These are phyloP conservation scores for Linum usitatissimum DNA, from an alignment of 345 rosid species.

Conservation along the genomic window DNA sequence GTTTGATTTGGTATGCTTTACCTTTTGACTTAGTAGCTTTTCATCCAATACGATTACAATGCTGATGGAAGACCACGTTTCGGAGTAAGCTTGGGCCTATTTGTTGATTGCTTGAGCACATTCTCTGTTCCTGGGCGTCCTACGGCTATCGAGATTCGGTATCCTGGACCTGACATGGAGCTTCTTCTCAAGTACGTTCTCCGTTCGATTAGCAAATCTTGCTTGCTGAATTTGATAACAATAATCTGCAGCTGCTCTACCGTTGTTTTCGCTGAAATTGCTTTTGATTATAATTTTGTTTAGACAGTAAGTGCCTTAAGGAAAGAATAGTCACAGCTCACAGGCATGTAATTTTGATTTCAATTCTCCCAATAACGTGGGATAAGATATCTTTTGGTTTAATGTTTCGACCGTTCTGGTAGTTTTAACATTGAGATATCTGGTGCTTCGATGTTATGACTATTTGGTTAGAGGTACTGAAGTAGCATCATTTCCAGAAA, in stretches of 20 bases:
- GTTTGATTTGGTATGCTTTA: background rate
- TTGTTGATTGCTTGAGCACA: conserved; percentile 84
- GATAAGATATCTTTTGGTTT: background rate
- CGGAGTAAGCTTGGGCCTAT: conserved; percentile 80
- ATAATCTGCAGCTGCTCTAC: background rate
- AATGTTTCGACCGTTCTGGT: background rate
- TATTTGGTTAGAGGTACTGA: too few relatives aligned
- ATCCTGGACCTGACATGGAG: conserved; percentile 97
- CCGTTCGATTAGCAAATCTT: background rate
- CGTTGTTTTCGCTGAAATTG: background rate
- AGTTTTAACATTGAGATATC: background rate
- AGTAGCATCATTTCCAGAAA: too few relatives aligned
- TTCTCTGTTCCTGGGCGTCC: conserved; percentile 74
- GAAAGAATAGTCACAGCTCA: too few relatives aligned
- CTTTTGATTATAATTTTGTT: background rate
- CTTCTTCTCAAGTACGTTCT: conserved; percentile 69
- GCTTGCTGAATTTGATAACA: too few relatives aligned
- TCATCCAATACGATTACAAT: conserved; percentile 46
- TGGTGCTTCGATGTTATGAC: background rate
- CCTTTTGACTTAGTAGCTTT: conserved; percentile 36
- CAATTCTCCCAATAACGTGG: too few relatives aligned
- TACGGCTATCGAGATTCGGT: conserved; percentile 56
- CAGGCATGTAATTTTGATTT: too few relatives aligned
- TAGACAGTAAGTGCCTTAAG: background rate
- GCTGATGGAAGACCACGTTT: conserved; percentile 71